Percentiles rank a stretch among this genome's conserved stretches.
These are phyloP conservation scores for Salinomyces thailandicus DNA, from an alignment of 2,329 filamentous ascomycete genomes.

Conservation along the genomic window DNA sequence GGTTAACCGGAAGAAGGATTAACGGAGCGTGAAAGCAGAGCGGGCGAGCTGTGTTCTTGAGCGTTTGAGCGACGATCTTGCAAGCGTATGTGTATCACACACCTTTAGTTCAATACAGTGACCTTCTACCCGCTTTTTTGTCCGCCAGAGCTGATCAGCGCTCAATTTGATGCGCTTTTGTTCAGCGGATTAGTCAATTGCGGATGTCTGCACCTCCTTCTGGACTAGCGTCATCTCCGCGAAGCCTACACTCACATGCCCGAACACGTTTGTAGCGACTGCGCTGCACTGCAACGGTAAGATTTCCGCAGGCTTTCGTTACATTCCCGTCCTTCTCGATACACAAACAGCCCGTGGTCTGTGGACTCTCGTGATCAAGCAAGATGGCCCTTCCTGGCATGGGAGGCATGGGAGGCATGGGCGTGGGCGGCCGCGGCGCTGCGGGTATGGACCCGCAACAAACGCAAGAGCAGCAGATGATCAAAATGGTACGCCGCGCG, in stretches of 20 bases:
- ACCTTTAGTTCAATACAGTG: no score
- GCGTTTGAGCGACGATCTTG: not conserved
- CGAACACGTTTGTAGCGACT: no score
- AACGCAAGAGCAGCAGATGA: conserved; percentile 38
- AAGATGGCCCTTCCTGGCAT: conserved; percentile 18
- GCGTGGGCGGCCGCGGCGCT: conserved; percentile 5
- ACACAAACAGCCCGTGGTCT: no score
- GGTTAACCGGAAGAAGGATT: conserved; percentile 10
- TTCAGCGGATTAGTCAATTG: no score
- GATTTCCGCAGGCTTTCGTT: no score
- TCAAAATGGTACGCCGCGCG: conserved; percentile 32
- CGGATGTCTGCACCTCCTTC: conserved; percentile 1
- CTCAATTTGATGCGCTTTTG: no score
- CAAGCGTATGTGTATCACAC: no score
- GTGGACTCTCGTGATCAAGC: no score
- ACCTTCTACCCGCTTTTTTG: no score
- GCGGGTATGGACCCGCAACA: conserved; percentile 20
- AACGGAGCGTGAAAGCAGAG: conserved; percentile 2
- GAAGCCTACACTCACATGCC: not conserved
- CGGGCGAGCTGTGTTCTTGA: not conserved
- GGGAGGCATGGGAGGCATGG: conserved; percentile 11
- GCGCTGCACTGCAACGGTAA: no score
- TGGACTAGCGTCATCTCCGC: not conserved
- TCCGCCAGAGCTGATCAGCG: no score
- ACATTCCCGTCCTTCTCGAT: no score